phyloP scores from a whole-genome alignment of 139 green algal genomes.

The Coccomyxa sp. region DNA sequence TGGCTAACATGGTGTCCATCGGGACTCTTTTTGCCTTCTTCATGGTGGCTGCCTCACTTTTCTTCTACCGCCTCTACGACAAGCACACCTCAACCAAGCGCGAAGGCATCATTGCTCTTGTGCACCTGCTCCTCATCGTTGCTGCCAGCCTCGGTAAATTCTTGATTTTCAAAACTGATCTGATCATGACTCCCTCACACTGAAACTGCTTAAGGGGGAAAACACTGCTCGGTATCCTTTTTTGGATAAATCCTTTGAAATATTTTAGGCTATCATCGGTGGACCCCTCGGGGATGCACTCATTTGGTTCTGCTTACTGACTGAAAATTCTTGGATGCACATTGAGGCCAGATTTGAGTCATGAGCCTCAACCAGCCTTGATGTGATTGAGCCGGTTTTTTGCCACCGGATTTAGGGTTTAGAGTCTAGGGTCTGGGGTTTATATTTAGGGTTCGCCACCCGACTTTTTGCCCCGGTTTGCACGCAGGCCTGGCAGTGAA shows the following conservation, averaged over 20 bases:
- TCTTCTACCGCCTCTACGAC: background rate
- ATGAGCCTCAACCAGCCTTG: too few species aligned
- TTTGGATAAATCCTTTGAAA: background rate
- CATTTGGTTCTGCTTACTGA: too few species aligned
- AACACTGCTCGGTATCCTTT: background rate
- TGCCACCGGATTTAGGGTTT: too few species aligned
- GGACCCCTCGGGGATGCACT: too few species aligned
- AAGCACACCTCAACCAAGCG: background rate
- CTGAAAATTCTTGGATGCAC: too few species aligned
- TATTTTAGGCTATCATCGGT: too few species aligned
- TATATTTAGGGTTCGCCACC: too few species aligned
- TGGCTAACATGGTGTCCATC: conserved; percentile 83
- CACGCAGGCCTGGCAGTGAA: background rate
- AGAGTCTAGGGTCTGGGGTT: too few species aligned
- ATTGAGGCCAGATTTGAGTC: too few species aligned
- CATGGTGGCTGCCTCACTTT: conserved; percentile 49
- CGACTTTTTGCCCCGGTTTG: background rate
- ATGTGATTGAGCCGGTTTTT: too few species aligned
- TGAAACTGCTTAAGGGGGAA: too few species aligned
- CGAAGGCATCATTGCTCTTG: background rate
- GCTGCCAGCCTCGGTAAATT: background rate
- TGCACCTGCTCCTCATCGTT: background rate
- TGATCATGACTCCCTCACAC: background rate
- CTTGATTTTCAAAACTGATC: background rate
- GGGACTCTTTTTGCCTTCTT: conserved; percentile 81